phyloP scores from a whole-genome alignment of 768 basidiomycete species.

The Rhodotorula kratochvilovae region DNA sequence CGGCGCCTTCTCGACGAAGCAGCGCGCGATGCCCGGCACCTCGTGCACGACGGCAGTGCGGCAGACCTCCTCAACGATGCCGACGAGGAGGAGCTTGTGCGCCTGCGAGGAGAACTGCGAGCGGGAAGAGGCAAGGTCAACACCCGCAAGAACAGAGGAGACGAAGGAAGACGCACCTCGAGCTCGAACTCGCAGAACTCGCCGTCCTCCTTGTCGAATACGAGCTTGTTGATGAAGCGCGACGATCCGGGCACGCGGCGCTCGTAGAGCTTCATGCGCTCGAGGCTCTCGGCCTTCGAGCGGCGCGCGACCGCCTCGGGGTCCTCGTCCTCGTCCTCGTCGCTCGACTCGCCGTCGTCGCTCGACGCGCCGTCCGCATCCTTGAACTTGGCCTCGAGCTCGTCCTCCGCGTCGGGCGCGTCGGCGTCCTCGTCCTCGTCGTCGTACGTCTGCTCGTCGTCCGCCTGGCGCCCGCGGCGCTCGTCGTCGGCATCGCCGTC shows the following conservation, averaged over 20 bases:
- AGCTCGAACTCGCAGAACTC: slow-evolving; percentile 70
- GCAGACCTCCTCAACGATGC: slow-evolving; percentile 83
- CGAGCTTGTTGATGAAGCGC: slow-evolving; percentile 59
- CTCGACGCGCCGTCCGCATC: slow-evolving; percentile 36
- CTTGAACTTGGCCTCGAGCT: slow-evolving; percentile 41
- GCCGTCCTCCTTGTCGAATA: slow-evolving; percentile 45
- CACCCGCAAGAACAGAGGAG: neutral
- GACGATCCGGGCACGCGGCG: slow-evolving; percentile 54
- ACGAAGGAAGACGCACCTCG: slow-evolving; percentile 59
- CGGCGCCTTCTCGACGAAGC: slow-evolving; percentile 65
- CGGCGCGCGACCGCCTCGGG: slow-evolving; percentile 1
- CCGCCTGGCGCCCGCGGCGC: slow-evolving; percentile 66
- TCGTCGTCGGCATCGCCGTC: slow-evolving; percentile 77
- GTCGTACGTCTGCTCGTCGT: slow-evolving; percentile 73
- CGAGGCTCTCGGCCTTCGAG: slow-evolving; percentile 26
- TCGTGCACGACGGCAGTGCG: slow-evolving; percentile 79
- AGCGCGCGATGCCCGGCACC: slow-evolving; percentile 80
- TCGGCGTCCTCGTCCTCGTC: slow-evolving; percentile 54
- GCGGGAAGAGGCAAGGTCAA: neutral
- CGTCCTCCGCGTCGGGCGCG: slow-evolving; percentile 46
- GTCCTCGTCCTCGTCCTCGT: slow-evolving; percentile 44
- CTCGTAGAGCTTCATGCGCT: slow-evolving; percentile 40
- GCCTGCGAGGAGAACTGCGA: slow-evolving; percentile 77
- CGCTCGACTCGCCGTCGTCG: slow-evolving; percentile 44
- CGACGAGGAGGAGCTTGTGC: slow-evolving; percentile 89